Evolutionary conservation across 495 filamentous ascomycete species (phyloP), one percentile per base, ranked within the genome.

Genomic region (Neurospora sp.): DNA sequence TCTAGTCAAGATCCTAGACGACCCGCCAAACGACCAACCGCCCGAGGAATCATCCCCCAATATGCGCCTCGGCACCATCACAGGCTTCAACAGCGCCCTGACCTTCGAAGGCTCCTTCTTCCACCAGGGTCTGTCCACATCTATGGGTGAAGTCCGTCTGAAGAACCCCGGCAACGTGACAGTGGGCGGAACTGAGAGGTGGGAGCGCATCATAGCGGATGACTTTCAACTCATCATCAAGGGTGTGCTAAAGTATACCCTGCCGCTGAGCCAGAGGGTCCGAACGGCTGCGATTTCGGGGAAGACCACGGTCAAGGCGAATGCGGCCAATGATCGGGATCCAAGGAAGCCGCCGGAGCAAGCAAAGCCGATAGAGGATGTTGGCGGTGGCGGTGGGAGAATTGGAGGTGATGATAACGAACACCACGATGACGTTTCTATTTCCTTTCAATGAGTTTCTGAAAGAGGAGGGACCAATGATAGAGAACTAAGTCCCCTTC

Each of bases 181-280:
- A 0, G 88, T 91, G 70, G 91, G 93, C 35, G 96, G 96, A 20
- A 91, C 89, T 0, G 93, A 93, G 79, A 88, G 95, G 70, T 99
- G 96, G 96, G 94, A 98, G 80, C 87, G 89, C 61, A 94, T 98
- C 38, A 82, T 98, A 38, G 86, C 94, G 76, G 90, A 98, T 82
- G 92, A 94, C 40, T 99, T 98, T 74, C 92, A 96, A 72, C 84
- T 99, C 70, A 93, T 97, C 73, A 89, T 98, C 39, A 89, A 94
- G 70, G 96, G 96, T 44, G 90, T 94, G 8, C 82, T 99, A 77
- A 93, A 92, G 79, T 99, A 99, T 78, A 90, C 91, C 39, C 84
- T 98, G 22, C 96, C 96, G 12, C 84, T 99, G 70, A 94, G 88
- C 76, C 90, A 90, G 41, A 88, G 87, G 46, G 84, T 89, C 69